Evolutionary conservation across 345 rosid species (phyloP).

Genomic region (Lepidium africanum): DNA sequence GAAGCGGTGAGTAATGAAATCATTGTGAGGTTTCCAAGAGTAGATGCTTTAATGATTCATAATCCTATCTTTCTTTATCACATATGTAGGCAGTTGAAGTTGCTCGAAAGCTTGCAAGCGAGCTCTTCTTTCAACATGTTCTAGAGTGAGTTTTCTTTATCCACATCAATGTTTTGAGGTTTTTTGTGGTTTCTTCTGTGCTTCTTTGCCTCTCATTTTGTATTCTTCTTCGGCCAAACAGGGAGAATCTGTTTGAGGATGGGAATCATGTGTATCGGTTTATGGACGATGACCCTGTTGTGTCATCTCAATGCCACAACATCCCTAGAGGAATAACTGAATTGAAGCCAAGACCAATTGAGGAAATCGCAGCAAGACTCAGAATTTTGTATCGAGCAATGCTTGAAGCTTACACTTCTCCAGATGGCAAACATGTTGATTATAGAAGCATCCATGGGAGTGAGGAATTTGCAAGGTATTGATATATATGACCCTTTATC

Average conservation of each 20-base stretch:
- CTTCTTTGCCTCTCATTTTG: background rate
- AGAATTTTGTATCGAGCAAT: constrained; percentile 55
- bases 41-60: background rate
- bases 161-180: background rate
- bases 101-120: constrained; percentile 65
- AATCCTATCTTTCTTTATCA: background rate
- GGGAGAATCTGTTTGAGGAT: constrained; percentile 84
- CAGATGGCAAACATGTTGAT: constrained; percentile 78
- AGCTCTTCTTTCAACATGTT: constrained; percentile 66
- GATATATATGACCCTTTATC: background rate
- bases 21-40: background rate
- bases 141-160: constrained; percentile 49
- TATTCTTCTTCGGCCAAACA: constrained; percentile 13
- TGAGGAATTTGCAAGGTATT: constrained; percentile 90
- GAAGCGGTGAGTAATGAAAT: constrained; percentile 41
- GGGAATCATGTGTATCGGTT: constrained; percentile 77
- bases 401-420: constrained; percentile 67
- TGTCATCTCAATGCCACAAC: constrained; percentile 76
- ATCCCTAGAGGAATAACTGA: constrained; percentile 75
- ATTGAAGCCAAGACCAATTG: constrained; percentile 58
- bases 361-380: constrained; percentile 65
- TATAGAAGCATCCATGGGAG: constrained; percentile 89
- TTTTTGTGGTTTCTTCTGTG: background rate
- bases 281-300: constrained; percentile 61
- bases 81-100: constrained; percentile 65